phyloP scores from a whole-genome alignment of 129 eudicot species.

The Logfia minima region DNA sequence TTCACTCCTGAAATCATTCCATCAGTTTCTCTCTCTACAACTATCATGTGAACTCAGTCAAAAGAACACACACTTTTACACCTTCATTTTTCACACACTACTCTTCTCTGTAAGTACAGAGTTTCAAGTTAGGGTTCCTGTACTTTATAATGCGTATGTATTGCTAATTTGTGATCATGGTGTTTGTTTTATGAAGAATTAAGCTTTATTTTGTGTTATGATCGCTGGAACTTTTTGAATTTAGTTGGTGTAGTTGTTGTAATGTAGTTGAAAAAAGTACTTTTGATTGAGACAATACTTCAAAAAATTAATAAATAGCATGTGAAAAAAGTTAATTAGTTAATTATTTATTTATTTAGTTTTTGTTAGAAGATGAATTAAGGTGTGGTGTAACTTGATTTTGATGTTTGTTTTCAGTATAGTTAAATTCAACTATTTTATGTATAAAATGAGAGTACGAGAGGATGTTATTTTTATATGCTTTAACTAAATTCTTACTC shows the following conservation, averaged over 20 bases:
- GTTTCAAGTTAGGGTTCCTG: constrained; percentile 23
- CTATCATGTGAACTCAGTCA: background rate
- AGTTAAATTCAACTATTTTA: constrained; percentile 21
- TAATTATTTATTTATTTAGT: background rate
- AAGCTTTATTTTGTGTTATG: background rate
- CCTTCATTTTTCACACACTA: constrained; percentile 8
- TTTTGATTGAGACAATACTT: constrained; percentile 25
- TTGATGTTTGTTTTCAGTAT: constrained; percentile 22
- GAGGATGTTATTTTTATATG: constrained; percentile 14
- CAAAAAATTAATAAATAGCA: background rate
- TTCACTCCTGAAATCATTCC: constrained; percentile 38
- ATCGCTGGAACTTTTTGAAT: constrained; percentile 14
- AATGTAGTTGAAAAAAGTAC: constrained; percentile 30
- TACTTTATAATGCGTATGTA: background rate
- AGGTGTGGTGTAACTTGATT: constrained; percentile 22
- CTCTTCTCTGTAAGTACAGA: constrained; percentile 29
- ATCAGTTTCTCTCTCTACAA: constrained; percentile 21
- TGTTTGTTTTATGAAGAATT: background rate
- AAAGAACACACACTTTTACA: background rate
- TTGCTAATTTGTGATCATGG: constrained; percentile 14
- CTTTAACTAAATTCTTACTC: constrained; percentile 24
- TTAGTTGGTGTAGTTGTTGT: constrained; percentile 31
- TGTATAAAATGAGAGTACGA: constrained; percentile 13
- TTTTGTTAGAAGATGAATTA: constrained; percentile 1
- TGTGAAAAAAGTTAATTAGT: background rate